Conservation (phyloP, 352 stramenopile species). For the Pythium scleroteichum region DNA sequence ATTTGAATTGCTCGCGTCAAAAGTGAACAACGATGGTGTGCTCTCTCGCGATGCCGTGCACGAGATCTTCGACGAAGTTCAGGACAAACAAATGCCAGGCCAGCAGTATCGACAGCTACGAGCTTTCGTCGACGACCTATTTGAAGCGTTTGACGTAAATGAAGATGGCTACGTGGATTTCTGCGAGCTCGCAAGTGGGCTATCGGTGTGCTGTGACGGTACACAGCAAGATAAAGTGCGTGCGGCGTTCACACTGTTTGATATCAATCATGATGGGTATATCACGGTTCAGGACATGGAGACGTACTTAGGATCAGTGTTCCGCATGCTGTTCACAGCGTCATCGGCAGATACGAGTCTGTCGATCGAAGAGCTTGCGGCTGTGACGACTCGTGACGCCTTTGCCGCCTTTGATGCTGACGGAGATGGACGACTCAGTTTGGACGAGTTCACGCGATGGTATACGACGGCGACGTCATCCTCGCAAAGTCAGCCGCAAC, state of each 20-base stretch:
- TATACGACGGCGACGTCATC: conserved; percentile 38
- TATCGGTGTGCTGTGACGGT: conserved; percentile 81
- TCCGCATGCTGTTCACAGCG: conserved; percentile 78
- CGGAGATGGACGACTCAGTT: conserved; percentile 67
- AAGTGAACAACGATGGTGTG: conserved; percentile 84
- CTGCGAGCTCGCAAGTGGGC: conserved; percentile 79
- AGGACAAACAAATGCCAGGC: conserved; percentile 13
- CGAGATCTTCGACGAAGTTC: conserved; percentile 64
- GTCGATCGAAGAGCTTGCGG: conserved; percentile 69
- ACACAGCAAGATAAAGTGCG: conserved; percentile 82
- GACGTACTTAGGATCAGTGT: conserved; percentile 85
- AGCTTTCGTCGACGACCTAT: conserved; percentile 62
- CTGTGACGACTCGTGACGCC: conserved; percentile 64
- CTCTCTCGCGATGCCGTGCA: conserved; percentile 69
- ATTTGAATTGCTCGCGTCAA: conserved; percentile 81
- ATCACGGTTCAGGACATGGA: conserved; percentile 85
- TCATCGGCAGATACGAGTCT: conserved; percentile 39
- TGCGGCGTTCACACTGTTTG: conserved; percentile 83
- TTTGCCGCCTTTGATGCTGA: conserved; percentile 67
- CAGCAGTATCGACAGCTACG: conserved; percentile 39
- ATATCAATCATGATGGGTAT: conserved; percentile 87
- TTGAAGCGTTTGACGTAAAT: conserved; percentile 78
- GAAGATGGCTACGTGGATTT: conserved; percentile 84
- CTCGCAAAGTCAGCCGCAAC: neutral
- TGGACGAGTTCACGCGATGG: conserved; percentile 86